Evolutionary conservation across 2,329 filamentous ascomycete species (phyloP).

Genomic region (Shiraia sp.): DNA sequence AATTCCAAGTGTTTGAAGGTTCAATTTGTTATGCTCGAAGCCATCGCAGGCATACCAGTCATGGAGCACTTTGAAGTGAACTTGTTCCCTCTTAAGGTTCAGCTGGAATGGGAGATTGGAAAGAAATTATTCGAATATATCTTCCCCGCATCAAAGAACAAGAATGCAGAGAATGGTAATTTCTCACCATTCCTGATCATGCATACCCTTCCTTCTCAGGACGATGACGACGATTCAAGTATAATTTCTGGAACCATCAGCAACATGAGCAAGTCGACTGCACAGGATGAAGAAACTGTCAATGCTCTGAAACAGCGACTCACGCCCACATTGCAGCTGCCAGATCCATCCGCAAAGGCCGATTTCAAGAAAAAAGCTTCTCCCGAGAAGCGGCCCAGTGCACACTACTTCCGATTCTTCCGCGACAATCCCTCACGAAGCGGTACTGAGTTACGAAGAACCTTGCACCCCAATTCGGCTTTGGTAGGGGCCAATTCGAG

Average conservation of each 20-base stretch:
- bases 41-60: slow-evolving; percentile 94
- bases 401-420: slow-evolving; percentile 43
- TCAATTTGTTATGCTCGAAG: slow-evolving; percentile 98
- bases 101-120: slow-evolving; percentile 89
- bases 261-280: slow-evolving; percentile 22
- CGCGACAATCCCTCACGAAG: slow-evolving; percentile 36
- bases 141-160: slow-evolving; percentile 77
- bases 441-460: slow-evolving; percentile 34
- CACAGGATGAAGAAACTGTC: slow-evolving; percentile 56
- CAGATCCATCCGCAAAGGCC: slow-evolving; percentile 47
- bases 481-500: slow-evolving; percentile 15
- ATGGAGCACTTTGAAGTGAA: slow-evolving; percentile 97
- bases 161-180: slow-evolving; percentile 53
- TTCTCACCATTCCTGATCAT: slow-evolving; percentile 66
- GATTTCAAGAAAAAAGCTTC: slow-evolving; percentile 28
- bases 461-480: slow-evolving; percentile 35
- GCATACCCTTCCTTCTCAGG: slow-evolving; percentile 52
- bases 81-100: slow-evolving; percentile 88
- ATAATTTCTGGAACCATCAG: slow-evolving; percentile 17
- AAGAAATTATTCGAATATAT: slow-evolving; percentile 96
- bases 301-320: slow-evolving; percentile 81
- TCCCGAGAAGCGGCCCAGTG: slow-evolving; percentile 27
- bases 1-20: slow-evolving; percentile 86
- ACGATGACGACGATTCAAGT: slow-evolving; percentile 55
- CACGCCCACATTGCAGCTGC: slow-evolving; percentile 73